Percentiles rank a stretch among this genome's conserved stretches.
These are phyloP conservation scores for Hypoxylon sp. DNA, from an alignment of 2,329 filamentous ascomycete species.

Conservation along the genomic window DNA sequence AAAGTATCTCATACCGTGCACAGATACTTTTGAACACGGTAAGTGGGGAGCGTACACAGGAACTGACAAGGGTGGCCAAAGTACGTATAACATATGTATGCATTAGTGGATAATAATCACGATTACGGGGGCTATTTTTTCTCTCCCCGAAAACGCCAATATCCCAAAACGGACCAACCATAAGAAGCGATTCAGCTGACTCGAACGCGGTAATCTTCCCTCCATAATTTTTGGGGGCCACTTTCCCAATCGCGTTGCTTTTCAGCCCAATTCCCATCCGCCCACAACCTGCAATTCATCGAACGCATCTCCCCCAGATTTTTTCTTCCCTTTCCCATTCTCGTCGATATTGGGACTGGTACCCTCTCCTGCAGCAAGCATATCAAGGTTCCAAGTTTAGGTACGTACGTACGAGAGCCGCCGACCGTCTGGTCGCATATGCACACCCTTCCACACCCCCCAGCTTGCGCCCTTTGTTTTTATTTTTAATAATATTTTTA, in stretches of 20 bases:
- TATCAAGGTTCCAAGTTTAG: constrained; percentile 39
- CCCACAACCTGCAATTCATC: constrained; percentile 38
- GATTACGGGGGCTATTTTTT: constrained; percentile 37
- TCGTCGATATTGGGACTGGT: constrained; percentile 45
- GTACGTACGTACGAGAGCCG: constrained; percentile 44
- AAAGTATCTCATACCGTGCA: constrained; percentile 10
- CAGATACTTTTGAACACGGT: constrained; percentile 7
- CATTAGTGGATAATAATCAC: constrained; percentile 37
- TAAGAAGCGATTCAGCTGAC: constrained; percentile 26
- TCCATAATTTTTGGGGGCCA: constrained; percentile 37
- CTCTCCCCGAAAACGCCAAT: constrained; percentile 28
- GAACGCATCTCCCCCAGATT: constrained; percentile 42
- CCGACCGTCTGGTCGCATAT: constrained; percentile 48
- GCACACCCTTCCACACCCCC: constrained; percentile 32
- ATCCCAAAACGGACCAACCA: constrained; percentile 30
- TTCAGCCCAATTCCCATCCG: constrained; percentile 42
- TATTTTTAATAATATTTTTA: constrained; percentile 33
- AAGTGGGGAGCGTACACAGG: constrained; percentile 1
- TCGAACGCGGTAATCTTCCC: constrained; percentile 42
- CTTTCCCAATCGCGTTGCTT: constrained; percentile 41
- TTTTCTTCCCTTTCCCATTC: constrained; percentile 43
- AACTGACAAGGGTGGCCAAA: constrained; percentile 17
- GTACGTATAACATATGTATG: constrained; percentile 38
- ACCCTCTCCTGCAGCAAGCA: constrained; percentile 41
- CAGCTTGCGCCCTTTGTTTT: constrained; percentile 35